phyloP scores from a whole-genome alignment of 2,329 filamentous ascomycete species.

The Ophiosphaerella narmari region DNA sequence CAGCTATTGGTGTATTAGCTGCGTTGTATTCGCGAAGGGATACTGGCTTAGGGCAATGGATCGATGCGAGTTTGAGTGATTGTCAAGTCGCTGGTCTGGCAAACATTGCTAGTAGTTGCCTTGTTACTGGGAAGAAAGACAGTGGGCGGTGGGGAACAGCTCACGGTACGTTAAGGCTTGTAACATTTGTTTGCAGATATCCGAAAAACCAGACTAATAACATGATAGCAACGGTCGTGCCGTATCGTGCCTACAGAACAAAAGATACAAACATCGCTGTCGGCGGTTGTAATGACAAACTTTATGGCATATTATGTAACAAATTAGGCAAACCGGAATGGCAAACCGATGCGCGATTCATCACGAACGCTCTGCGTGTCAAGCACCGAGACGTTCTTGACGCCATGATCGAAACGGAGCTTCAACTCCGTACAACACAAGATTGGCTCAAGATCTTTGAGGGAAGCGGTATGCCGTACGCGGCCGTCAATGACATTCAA shows the following conservation, averaged over 20 bases:
- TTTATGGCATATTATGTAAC: conserved; percentile 64
- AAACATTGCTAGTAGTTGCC: conserved; percentile 88
- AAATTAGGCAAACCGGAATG: conserved; percentile 62
- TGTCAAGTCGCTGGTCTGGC: conserved; percentile 90
- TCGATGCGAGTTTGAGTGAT: conserved; percentile 88
- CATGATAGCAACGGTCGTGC: conserved; percentile 81
- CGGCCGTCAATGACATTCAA: conserved; percentile 91
- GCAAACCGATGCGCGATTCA: conserved; percentile 60
- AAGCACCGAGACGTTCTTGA: conserved; percentile 78
- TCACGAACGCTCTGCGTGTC: conserved; percentile 63
- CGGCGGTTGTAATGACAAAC: conserved; percentile 65
- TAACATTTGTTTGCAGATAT: not conserved
- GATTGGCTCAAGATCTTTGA: conserved; percentile 89
- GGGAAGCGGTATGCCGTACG: conserved; percentile 90
- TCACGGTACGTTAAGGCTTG: conserved; percentile 66
- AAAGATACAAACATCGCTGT: conserved; percentile 65
- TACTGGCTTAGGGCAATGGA: conserved; percentile 84
- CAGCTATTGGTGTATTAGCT: conserved; percentile 92
- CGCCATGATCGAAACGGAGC: conserved; percentile 73
- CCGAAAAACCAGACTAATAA: conserved; percentile 2
- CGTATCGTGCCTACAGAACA: conserved; percentile 79
- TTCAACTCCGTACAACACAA: conserved; percentile 75
- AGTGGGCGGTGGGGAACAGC: conserved; percentile 92
- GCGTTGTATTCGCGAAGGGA: conserved; percentile 75
- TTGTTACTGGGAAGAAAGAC: conserved; percentile 86